Evolutionary conservation across 1,284 basidiomycete species (phyloP), one percentile per base, ranked within the genome.

Genomic region (Amylostereum chailletii): DNA sequence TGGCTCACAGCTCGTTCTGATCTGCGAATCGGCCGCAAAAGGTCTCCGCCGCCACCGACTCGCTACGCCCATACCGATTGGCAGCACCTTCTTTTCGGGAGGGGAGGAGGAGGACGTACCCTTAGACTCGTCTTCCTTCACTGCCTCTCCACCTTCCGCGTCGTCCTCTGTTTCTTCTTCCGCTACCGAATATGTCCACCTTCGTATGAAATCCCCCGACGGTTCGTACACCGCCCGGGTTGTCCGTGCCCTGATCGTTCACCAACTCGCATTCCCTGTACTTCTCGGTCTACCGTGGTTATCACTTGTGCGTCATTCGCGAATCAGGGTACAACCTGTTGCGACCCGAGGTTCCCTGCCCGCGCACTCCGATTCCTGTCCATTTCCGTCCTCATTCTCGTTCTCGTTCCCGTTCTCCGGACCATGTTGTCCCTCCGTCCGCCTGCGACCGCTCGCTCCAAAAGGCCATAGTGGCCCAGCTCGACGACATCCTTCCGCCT

Each of bases 261-360:
- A 27, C 3, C 51, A 49, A 5, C 42, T 64, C 6, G 56, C 55
- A 52, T 50, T 59, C 50, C 57, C 57, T 1, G 26, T 65, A 2
- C 50, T 66, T n/a, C 53, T 65, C 5, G 62, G 65, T 55, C 53
- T 60, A 26, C 58, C 61, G 45, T 65, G 62, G 47, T 52, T 65
- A 45, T 1, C 46, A 51, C 4, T 60, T 64, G 2, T 58, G 57
- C 46, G 53, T 59, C 6, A 53, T 55, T 19, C 61, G 61, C 34
- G 10, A 43, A 1, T 45, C 49, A 1, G 49, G 51, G 1, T 62
- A 56, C 47, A 60, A 68, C 44, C 27, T 66, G 0, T 26, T 58
- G 11, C 51, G 42, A 48, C 41, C n/a, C 33, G 47, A 39, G 9
- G 50, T 27, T 34, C 48, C 19, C 3, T 6, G 34, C 44, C n/a